A percentile compares a stretch with the other conserved stretches of the same genome.
phyloP scores from a whole-genome alignment of 352 stramenopile genomes.

The Phytopythium aichiense region DNA sequence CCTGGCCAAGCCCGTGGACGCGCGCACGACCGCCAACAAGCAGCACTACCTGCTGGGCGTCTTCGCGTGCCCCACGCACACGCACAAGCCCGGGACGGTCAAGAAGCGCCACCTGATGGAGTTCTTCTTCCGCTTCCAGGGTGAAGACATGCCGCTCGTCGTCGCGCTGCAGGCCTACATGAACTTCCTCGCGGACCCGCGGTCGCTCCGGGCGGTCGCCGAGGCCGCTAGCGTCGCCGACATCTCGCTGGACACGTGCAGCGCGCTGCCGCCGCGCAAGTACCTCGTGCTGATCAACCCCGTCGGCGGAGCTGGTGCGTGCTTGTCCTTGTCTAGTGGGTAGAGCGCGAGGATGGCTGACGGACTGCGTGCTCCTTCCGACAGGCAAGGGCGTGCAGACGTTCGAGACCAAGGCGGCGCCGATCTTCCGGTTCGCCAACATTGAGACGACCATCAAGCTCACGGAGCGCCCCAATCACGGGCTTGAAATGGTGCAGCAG shows the following conservation, averaged over 20 bases:
- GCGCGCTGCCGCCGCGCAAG: slow-evolving; percentile 16
- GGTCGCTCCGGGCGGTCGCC: slow-evolving; percentile 19
- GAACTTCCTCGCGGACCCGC: slow-evolving; percentile 52
- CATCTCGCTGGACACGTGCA: slow-evolving; percentile 16
- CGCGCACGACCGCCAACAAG: slow-evolving; percentile 3
- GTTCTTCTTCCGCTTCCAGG: slow-evolving; percentile 46
- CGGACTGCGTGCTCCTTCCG: neutral
- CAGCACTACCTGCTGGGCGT: slow-evolving; percentile 38
- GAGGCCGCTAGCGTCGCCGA: slow-evolving; percentile 24
- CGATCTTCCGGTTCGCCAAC: slow-evolving; percentile 47
- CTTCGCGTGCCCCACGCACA: slow-evolving; percentile 37
- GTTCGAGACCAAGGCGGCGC: slow-evolving; percentile 49
- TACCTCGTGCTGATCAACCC: slow-evolving; percentile 76
- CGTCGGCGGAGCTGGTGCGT: slow-evolving; percentile 41
- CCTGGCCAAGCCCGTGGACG: slow-evolving; percentile 18
- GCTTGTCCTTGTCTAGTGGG: neutral
- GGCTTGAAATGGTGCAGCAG: slow-evolving; percentile 42
- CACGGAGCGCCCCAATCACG: slow-evolving; percentile 47
- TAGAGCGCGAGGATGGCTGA: neutral
- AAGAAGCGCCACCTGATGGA: slow-evolving; percentile 39
- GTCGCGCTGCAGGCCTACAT: slow-evolving; percentile 28
- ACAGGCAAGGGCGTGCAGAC: slow-evolving; percentile 40
- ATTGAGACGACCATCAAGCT: slow-evolving; percentile 43
- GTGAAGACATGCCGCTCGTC: slow-evolving; percentile 29
- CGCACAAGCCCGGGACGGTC: slow-evolving; percentile 18